Evolutionary conservation across 2,329 filamentous ascomycete genomes (phyloP).

Genomic region (Acrocalymma vagum): DNA sequence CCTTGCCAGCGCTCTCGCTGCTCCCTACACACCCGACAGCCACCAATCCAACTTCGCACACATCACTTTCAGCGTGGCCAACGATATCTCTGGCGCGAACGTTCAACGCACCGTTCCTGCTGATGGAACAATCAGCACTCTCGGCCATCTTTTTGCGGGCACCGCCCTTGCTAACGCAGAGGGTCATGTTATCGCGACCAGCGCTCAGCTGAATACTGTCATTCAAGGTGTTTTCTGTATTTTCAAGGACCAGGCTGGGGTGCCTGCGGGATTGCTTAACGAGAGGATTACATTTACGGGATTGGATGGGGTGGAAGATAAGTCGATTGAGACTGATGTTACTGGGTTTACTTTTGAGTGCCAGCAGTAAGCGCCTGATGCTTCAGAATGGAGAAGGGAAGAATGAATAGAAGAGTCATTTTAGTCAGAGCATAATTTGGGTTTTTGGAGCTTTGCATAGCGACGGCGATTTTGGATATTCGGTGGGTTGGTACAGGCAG

Average conservation of each 20-base stretch:
- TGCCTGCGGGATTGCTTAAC: constrained; percentile 15
- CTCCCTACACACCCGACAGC: constrained; percentile 16
- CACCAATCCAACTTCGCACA: constrained; percentile 4
- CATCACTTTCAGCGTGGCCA: constrained; percentile 21
- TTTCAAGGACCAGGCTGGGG: no score
- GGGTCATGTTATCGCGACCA: constrained; percentile 21
- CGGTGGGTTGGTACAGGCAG: no score
- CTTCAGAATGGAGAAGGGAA: no score
- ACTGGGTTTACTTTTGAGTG: constrained; percentile 21
- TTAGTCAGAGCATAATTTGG: no score
- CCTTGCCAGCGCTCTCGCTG: constrained; percentile 22
- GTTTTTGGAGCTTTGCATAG: no score
- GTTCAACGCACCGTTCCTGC: constrained; percentile 13
- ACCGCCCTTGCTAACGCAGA: constrained; percentile 19
- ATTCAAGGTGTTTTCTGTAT: constrained; percentile 16
- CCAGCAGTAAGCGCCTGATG: constrained; percentile 13
- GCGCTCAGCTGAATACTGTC: constrained; percentile 18
- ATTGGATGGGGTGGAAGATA: constrained; percentile 16
- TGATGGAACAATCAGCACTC: constrained; percentile 11
- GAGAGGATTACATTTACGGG: constrained; percentile 22
- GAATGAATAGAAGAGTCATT: no score
- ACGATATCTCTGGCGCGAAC: constrained; percentile 25
- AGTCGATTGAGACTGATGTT: constrained; percentile 24
- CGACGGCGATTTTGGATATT: no score
- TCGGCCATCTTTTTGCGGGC: constrained; percentile 19